A percentile compares a stretch with the other conserved stretches of the same genome.
phyloP scores from a whole-genome alignment of 257 asterid species.

The Nicotiana undulata region DNA sequence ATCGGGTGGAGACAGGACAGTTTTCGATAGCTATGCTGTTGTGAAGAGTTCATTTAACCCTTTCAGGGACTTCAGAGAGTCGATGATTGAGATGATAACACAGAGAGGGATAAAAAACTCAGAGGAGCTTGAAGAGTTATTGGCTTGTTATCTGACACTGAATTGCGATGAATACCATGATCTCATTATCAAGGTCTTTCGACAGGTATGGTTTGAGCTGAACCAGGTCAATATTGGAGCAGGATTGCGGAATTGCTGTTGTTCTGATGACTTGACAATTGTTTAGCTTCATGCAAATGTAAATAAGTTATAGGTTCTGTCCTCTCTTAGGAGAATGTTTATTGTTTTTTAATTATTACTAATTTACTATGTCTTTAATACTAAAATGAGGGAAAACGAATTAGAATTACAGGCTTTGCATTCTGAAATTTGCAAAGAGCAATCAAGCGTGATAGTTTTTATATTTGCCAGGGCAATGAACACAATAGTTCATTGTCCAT shows the following conservation, averaged over 20 bases:
- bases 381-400: not conserved
- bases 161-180: conserved; percentile 60
- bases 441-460: not conserved
- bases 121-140: conserved; percentile 64
- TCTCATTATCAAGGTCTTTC: conserved; percentile 61
- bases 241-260: conserved; percentile 11
- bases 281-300: not conserved
- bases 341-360: not conserved
- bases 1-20: conserved; percentile 11
- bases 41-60: conserved; percentile 60
- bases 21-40: conserved; percentile 60
- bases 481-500: not conserved
- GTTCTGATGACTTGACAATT: conserved; percentile 7
- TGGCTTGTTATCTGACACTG: conserved; percentile 72
- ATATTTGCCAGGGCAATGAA: not conserved
- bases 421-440: not conserved
- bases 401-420: not conserved
- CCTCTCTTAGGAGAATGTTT: not conserved
- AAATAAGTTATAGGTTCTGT: not conserved
- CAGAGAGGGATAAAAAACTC: conserved; percentile 46
- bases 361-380: not conserved
- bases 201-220: conserved; percentile 66
- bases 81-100: conserved; percentile 83
- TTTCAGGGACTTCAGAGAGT: conserved; percentile 59
- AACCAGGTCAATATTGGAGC: conserved; percentile 24